Evolutionary conservation across 495 filamentous ascomycete species (phyloP).

Genomic region (Xylaria flabelliformis): DNA sequence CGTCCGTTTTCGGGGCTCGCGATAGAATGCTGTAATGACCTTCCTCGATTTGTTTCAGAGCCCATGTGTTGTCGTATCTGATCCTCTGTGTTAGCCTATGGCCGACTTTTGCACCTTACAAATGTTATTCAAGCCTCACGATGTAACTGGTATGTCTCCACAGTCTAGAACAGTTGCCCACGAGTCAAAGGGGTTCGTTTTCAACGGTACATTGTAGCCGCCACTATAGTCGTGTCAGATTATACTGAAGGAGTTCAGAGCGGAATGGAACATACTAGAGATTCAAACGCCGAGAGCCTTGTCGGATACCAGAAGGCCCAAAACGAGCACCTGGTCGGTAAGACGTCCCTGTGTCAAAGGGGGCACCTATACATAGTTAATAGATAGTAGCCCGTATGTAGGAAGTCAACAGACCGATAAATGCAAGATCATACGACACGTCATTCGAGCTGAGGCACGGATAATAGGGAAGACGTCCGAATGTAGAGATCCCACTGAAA

Average conservation of each 20-base stretch:
- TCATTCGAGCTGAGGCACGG: slow-evolving; percentile 74
- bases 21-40: slow-evolving; percentile 62
- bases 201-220: slow-evolving; percentile 79
- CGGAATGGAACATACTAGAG: slow-evolving; percentile 50
- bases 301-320: slow-evolving; percentile 83
- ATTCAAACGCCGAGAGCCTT: slow-evolving; percentile 77
- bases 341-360: slow-evolving; percentile 50
- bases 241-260: slow-evolving; percentile 7
- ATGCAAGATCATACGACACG: slow-evolving; percentile 76
- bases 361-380: slow-evolving; percentile 40
- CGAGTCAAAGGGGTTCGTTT: slow-evolving; percentile 78
- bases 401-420: slow-evolving; percentile 79
- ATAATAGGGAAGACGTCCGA: slow-evolving; percentile 78
- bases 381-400: slow-evolving; percentile 65
- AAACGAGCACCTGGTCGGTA: slow-evolving; percentile 73
- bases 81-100: neutral
- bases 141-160: slow-evolving; percentile 83
- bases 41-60: slow-evolving; percentile 81
- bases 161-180: slow-evolving; percentile 83
- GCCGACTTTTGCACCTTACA: neutral
- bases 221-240: slow-evolving; percentile 48
- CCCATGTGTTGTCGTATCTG: slow-evolving; percentile 74
- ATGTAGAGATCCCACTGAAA: slow-evolving; percentile 86
- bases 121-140: slow-evolving; percentile 45
- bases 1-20: slow-evolving; percentile 55